Conservation (phyloP, 2,329 filamentous ascomycete genomes). For the Colletotrichum gloeosporioides region DNA sequence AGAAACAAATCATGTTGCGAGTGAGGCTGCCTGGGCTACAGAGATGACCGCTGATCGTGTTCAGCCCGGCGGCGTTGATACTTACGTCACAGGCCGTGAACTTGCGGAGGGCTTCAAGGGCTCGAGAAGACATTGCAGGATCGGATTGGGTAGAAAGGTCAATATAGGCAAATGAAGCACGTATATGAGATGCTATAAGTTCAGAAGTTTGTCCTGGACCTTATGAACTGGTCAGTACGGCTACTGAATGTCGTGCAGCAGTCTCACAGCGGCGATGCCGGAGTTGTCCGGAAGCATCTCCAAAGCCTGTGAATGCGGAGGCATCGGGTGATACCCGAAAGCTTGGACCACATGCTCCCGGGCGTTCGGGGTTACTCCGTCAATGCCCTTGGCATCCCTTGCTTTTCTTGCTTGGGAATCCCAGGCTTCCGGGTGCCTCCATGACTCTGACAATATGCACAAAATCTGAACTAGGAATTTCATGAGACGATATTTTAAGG, state of each 20-base stretch:
- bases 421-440: neutral
- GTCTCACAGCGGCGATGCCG: neutral
- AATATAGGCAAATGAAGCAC: neutral
- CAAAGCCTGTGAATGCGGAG: neutral
- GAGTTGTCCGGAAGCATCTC: neutral
- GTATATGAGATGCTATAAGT: neutral
- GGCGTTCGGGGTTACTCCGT: neutral
- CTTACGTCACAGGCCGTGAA: slow-evolving; percentile 14
- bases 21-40: neutral
- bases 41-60: neutral
- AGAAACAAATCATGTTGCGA: neutral
- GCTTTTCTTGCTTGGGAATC: neutral
- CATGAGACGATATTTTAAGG: neutral
- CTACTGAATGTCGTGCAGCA: neutral
- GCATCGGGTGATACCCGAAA: neutral
- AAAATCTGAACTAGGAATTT: neutral
- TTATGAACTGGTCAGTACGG: neutral
- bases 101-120: neutral
- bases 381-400: neutral
- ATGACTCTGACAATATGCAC: neutral
- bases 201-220: neutral
- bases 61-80: neutral
- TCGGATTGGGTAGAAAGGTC: neutral
- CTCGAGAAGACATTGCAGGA: neutral
- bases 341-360: neutral